Base-by-base conservation (phyloP, 2,329 filamentous ascomycete species). In the Drechslera avenae region DNA sequence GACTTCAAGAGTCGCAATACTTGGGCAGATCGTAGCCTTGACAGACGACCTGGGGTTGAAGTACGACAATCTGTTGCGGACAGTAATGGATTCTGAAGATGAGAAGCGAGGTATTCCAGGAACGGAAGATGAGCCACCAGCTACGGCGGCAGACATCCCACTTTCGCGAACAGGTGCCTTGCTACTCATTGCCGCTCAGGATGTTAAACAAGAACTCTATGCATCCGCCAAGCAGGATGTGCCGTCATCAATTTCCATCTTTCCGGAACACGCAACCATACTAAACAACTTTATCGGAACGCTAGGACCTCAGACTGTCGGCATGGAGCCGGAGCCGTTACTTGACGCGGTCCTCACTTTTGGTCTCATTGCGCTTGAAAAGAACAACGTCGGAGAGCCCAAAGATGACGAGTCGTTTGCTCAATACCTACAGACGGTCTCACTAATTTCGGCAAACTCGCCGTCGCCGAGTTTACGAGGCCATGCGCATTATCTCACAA, bases 11-110 rank as follows among this genome's bases (percentile, higher is more conserved):
- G 84, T 89, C 54, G 81, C 83, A 5, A 81, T 88, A 39, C 80
- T 90, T n/a, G 88, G 89, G 0, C 86, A 91, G 64, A 74, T 92
- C 18, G 86, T 86, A 77, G 84, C 86, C 14, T 76, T 90, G 45
- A 82, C 86, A 13, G 79, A 83, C 44, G 83, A 85, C 57, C 72
- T 85, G 21, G 78, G 76, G 1, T 60, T 85, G 19, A 68, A 77
- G 18, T 78, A 78, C 9, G 62, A 76, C 7, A 75, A 81, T 7
- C 72, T 85, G 4, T 64, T 81, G 7, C 64, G 70, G 13, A 76
- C 81, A 5, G 70, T 78, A 7, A 56, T 74, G 62, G 62, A 77
- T 49, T 61, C 73, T 53, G 60, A 71, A 53, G 35, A 69, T 32
- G 68, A 77, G 67, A 67, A 77, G 65, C 57, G 73, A 52, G 69